phyloP scores from a whole-genome alignment of 208 protist species.

The Leishmania turanica region DNA sequence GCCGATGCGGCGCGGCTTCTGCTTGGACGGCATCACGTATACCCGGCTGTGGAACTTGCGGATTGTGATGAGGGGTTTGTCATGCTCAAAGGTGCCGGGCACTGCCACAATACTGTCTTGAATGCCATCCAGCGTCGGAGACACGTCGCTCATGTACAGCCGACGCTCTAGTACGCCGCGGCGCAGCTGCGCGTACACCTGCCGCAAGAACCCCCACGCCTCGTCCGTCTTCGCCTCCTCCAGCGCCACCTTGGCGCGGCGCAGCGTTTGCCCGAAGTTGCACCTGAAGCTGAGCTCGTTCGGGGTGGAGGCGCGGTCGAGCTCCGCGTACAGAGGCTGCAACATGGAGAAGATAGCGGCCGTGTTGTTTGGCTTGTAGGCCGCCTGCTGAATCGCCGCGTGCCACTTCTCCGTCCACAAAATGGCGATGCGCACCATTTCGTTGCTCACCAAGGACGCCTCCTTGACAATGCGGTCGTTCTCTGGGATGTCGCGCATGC shows the following conservation, averaged over 20 bases:
- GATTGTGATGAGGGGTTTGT: constrained; percentile 94
- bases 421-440: constrained; percentile 99
- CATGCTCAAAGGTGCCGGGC: constrained; percentile 96
- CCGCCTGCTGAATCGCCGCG: constrained; percentile 96
- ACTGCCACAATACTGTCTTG: constrained; percentile 97
- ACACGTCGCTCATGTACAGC: constrained; percentile 89
- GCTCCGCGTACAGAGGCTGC: constrained; percentile 95
- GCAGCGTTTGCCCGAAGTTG: constrained; percentile 69
- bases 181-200: constrained; percentile 83
- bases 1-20: constrained; percentile 98
- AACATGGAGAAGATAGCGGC: constrained; percentile 91
- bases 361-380: constrained; percentile 95
- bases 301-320: constrained; percentile 92
- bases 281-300: constrained; percentile 95
- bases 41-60: constrained; percentile 92
- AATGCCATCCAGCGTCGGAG: constrained; percentile 94
- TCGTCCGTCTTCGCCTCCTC: constrained; percentile 57
- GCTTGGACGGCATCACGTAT: constrained; percentile 99
- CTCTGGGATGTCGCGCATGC: constrained; percentile 64
- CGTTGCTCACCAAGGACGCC: constrained; percentile 97
- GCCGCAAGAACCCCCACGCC: constrained; percentile 81
- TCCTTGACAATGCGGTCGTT: constrained; percentile 91
- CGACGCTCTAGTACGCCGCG: constrained; percentile 75
- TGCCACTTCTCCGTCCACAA: constrained; percentile 96
- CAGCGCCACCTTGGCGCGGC: constrained; percentile 59